These are phyloP conservation scores for Puya raimondii DNA, from an alignment of 176 grass and related monocot species.

Conservation along the genomic window DNA sequence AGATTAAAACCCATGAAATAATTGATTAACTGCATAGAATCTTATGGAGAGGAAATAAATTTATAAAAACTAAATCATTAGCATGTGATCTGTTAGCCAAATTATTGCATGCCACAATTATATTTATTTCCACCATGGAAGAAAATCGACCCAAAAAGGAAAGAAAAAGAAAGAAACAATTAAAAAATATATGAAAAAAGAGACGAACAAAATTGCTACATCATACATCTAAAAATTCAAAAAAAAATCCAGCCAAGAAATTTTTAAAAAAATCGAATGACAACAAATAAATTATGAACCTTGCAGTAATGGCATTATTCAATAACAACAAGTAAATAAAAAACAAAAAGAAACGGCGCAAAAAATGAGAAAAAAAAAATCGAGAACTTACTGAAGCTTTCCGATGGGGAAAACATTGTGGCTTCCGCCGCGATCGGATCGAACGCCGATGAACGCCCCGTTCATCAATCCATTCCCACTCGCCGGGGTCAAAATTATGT, in stretches of 20 bases:
- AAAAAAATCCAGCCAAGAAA: too few relatives aligned
- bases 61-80: too few relatives aligned
- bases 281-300: too few relatives aligned
- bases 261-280: too few relatives aligned
- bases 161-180: too few relatives aligned
- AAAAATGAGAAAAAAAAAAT: background rate
- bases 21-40: too few relatives aligned
- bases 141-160: background rate
- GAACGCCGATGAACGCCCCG: slow-evolving; percentile 63
- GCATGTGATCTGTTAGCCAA: too few relatives aligned
- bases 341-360: background rate
- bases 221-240: background rate
- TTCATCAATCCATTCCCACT: slow-evolving; percentile 33
- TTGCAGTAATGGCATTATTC: too few relatives aligned
- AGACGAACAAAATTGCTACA: background rate
- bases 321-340: background rate
- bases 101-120: background rate
- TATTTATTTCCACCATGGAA: too few relatives aligned
- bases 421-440: slow-evolving; percentile 32
- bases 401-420: slow-evolving; percentile 66
- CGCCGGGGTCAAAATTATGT: slow-evolving; percentile 49
- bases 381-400: slow-evolving; percentile 53
- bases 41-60: too few relatives aligned
- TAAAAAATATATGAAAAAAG: background rate
- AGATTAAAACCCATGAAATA: too few relatives aligned